phyloP scores from a whole-genome alignment of 768 basidiomycete species.

The Auricularia sp. region DNA sequence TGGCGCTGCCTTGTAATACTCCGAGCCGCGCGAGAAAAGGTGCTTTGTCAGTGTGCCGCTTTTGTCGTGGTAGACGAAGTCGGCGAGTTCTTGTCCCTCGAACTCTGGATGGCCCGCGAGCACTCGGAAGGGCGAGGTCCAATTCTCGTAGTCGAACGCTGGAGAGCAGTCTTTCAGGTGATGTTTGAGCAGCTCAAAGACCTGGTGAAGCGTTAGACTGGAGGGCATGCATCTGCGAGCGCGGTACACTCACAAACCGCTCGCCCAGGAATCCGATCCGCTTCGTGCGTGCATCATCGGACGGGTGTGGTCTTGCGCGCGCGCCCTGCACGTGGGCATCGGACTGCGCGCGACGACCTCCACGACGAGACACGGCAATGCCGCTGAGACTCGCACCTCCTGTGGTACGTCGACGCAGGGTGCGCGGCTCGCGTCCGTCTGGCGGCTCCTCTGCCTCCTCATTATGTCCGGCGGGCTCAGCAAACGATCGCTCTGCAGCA shows the following conservation, averaged over 20 bases:
- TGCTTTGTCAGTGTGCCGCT: slow-evolving; percentile 14
- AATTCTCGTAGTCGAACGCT: not conserved
- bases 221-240: not conserved
- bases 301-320: no score
- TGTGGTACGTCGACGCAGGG: not conserved
- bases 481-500: not conserved
- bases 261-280: not conserved
- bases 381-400: no score
- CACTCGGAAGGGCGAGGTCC: not conserved
- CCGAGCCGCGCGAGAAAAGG: slow-evolving; percentile 10
- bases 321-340: no score
- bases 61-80: slow-evolving; percentile 16
- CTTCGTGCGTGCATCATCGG: no score
- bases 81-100: slow-evolving; percentile 7
- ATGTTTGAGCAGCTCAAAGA: not conserved
- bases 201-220: not conserved
- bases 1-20: slow-evolving; percentile 11
- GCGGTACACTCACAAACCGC: not conserved
- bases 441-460: not conserved
- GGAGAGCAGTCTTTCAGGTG: not conserved
- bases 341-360: no score
- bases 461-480: not conserved
- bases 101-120: not conserved
- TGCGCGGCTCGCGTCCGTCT: not conserved
- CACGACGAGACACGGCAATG: no score